These are phyloP conservation scores for Kuraishia hungarica DNA, from an alignment of 805 yeast species.

Conservation along the genomic window DNA sequence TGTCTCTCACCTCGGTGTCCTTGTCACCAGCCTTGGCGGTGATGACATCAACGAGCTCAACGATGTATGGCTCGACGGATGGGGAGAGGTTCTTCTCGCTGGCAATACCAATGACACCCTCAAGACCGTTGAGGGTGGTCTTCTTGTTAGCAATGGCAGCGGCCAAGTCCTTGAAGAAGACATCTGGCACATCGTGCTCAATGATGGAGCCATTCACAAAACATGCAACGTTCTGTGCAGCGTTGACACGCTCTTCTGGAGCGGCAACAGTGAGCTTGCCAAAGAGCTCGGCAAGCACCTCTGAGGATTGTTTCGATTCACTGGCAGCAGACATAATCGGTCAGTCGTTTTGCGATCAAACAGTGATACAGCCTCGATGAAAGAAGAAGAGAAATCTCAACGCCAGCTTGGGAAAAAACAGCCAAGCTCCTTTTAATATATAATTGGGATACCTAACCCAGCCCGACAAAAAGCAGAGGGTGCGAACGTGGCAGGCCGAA, in stretches of 20 bases:
- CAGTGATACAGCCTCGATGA: not conserved
- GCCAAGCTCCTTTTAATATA: not conserved
- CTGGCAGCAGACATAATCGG: conserved; percentile 25
- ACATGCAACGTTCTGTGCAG: conserved; percentile 84
- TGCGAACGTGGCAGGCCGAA: not conserved
- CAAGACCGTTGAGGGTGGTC: conserved; percentile 72
- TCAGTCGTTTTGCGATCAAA: not conserved
- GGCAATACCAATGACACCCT: conserved; percentile 81
- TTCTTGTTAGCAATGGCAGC: conserved; percentile 78
- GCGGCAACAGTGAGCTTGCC: conserved; percentile 86
- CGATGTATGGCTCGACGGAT: conserved; percentile 93
- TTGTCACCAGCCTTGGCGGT: conserved; percentile 86
- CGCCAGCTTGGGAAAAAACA: not conserved
- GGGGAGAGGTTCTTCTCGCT: conserved; percentile 71
- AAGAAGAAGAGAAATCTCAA: not conserved
- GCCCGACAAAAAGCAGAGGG: not conserved
- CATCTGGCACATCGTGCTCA: conserved; percentile 95
- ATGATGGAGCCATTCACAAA: conserved; percentile 95
- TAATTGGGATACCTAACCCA: not conserved
- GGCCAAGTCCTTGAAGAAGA: conserved; percentile 72
- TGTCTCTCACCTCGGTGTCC: conserved; percentile 62
- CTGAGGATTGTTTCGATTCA: conserved; percentile 54
- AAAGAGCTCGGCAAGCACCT: conserved; percentile 91
- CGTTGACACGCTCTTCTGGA: conserved; percentile 72
- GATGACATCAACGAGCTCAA: conserved; percentile 63